Conservation (phyloP, 176 grass and related monocot species). For the Thalia dealbata region DNA sequence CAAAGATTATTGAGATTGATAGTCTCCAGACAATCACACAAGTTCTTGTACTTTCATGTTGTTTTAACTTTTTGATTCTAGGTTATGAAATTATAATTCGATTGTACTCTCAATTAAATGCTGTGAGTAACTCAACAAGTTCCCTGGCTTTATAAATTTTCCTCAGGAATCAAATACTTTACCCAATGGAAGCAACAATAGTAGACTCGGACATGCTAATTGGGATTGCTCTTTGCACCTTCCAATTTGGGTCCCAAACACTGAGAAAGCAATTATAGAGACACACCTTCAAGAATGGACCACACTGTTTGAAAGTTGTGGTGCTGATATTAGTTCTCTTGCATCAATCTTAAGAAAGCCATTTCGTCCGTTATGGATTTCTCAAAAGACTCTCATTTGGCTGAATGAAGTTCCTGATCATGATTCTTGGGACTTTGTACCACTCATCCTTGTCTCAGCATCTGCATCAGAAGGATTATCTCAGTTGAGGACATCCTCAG, state of each 20-base stretch:
- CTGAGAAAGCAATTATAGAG: slow-evolving; percentile 70
- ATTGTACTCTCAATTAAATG: not conserved
- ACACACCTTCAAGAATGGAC: slow-evolving; percentile 54
- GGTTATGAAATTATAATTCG: not conserved
- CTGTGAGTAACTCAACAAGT: not conserved
- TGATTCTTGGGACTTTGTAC: slow-evolving; percentile 79
- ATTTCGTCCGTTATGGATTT: slow-evolving; percentile 80
- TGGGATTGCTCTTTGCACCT: slow-evolving; percentile 83
- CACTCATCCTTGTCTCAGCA: slow-evolving; percentile 71
- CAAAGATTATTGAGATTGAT: no score
- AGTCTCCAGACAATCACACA: not conserved
- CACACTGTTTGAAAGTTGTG: slow-evolving; percentile 52
- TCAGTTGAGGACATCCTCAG: slow-evolving; percentile 41
- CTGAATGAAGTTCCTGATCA: slow-evolving; percentile 81
- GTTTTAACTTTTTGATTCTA: not conserved
- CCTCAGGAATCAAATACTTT: slow-evolving; percentile 21
- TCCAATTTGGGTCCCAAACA: slow-evolving; percentile 64
- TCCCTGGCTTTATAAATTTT: slow-evolving; percentile 7
- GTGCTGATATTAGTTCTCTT: slow-evolving; percentile 75
- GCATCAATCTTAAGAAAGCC: slow-evolving; percentile 44
- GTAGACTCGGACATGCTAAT: slow-evolving; percentile 10
- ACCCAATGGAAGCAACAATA: slow-evolving; percentile 16
- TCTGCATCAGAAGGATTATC: slow-evolving; percentile 41
- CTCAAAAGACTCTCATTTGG: slow-evolving; percentile 82
- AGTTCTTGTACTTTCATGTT: not conserved